Conservation (phyloP, 257 asterid species). For the Galeopsis tetrahit region DNA sequence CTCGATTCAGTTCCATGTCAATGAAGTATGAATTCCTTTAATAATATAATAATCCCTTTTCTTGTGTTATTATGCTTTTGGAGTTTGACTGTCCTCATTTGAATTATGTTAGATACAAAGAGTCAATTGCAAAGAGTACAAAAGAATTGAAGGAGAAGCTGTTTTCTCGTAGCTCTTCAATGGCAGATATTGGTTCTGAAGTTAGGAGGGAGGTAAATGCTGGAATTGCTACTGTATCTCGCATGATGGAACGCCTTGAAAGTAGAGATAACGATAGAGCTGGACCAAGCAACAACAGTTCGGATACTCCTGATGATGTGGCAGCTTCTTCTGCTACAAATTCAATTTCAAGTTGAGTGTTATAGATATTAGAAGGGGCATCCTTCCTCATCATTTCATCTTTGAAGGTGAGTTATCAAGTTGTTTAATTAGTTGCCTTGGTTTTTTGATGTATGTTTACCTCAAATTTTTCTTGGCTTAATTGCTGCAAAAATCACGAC, state of each 20-base stretch:
- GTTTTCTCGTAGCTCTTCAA: conserved; percentile 75
- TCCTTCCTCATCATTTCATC: conserved; percentile 68
- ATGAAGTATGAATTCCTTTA: conserved; percentile 58
- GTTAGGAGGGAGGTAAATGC: conserved; percentile 77
- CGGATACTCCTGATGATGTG: conserved; percentile 37
- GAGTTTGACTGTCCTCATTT: conserved; percentile 24
- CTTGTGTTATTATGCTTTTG: conserved; percentile 18
- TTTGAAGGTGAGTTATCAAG: conserved; percentile 60
- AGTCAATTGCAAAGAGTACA: conserved; percentile 77
- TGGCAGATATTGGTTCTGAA: conserved; percentile 80
- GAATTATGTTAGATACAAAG: conserved; percentile 68
- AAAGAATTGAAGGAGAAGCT: conserved; percentile 91
- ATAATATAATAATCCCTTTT: background rate
- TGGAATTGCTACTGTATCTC: conserved; percentile 82
- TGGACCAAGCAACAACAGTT: conserved; percentile 45
- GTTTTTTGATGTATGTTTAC: background rate
- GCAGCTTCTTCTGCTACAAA: conserved; percentile 55
- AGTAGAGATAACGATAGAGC: conserved; percentile 53
- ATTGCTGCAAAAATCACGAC: too few species aligned
- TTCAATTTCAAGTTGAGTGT: conserved; percentile 45
- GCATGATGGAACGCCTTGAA: conserved; percentile 92
- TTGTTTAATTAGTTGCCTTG: conserved; percentile 24
- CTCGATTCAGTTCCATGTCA: conserved; percentile 77
- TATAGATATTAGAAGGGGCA: conserved; percentile 31
- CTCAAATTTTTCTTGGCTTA: background rate